phyloP scores from a whole-genome alignment of 164 flowering plant genomes.

The Hamamelis virginiana region DNA sequence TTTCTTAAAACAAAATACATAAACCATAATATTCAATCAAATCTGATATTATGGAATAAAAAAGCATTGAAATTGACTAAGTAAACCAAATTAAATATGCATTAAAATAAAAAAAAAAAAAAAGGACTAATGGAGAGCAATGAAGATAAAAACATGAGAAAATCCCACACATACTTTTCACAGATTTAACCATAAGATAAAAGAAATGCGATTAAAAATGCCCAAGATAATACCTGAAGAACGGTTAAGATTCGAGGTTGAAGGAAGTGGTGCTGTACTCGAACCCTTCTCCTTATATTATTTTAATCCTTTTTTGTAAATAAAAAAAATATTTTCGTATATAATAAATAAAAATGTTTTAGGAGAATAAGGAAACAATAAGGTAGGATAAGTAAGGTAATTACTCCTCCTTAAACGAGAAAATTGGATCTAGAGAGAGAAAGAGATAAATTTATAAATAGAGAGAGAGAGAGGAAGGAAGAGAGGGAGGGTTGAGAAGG shows the following conservation, averaged over 20 bases:
- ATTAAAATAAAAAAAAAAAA: neutral
- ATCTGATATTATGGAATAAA: neutral
- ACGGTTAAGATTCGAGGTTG: neutral
- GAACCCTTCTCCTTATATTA: neutral
- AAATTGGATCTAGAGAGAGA: constrained; percentile 12
- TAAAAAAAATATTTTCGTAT: too few relatives aligned
- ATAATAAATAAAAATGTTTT: constrained; percentile 6
- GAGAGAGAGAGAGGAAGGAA: too few relatives aligned
- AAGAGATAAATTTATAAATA: constrained; percentile 1
- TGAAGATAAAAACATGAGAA: neutral
- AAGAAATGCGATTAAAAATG: neutral
- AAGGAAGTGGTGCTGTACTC: neutral
- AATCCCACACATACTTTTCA: neutral
- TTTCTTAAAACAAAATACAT: neutral
- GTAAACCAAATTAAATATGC: neutral
- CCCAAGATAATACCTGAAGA: neutral
- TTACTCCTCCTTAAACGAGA: neutral
- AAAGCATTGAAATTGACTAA: neutral
- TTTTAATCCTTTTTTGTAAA: neutral
- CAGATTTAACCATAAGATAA: neutral
- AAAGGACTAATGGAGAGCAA: neutral
- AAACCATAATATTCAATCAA: neutral
- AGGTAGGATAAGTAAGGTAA: neutral
- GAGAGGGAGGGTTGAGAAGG: too few relatives aligned
- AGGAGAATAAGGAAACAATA: constrained; percentile 2